Base-by-base conservation (phyloP, 441 rosid species). In the Populus hybrid region DNA sequence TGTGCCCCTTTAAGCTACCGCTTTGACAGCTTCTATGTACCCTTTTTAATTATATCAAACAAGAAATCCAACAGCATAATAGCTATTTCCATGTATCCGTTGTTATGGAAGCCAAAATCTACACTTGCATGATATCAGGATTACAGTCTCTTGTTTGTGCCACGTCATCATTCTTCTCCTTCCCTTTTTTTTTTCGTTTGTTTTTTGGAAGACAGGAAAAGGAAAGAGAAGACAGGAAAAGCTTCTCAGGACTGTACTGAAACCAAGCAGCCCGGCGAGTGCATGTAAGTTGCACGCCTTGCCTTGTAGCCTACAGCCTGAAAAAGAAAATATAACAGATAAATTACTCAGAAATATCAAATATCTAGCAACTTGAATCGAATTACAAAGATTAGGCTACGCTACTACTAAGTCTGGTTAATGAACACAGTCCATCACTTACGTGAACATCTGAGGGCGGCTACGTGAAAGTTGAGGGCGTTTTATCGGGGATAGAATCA, bases 401-500 rank as follows among this genome's bases (percentile, higher is more conserved):
- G 59, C n/a, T 50, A 50, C 59, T 50, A 5, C n/a, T 5, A 50
- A 50, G 2, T 1, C n/a, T 50, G 59, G 34, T 76, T 30, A 18
- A 32, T 8, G 68, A 73, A 66, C 67, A 19, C 71, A 65, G 18
- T 76, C 18, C 53, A 74, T 35, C n/a, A 70, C 92, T 94, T 85
- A 94, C 92, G 91, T 88, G 85, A 95, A 95, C 82, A 91, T 79
- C 65, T 88, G 91, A 79, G 86, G 81, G 73, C 91, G 93, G 73
- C 79, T 83, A 35, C 95, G 97, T 79, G 97, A 92, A 65, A 92
- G 91, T 86, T 92, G 99, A 75, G 97, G 93, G 71, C 98, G 88
- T 83, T 94, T 95, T 70, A 95, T 89, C 18, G 98, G 99, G 71
- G 99, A 95, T 67, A 92, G 87, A 70, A 95, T 88, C 84, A 95